Conservation (phyloP, 176 grass and related monocot genomes). For the Paspalum vaginatum region DNA sequence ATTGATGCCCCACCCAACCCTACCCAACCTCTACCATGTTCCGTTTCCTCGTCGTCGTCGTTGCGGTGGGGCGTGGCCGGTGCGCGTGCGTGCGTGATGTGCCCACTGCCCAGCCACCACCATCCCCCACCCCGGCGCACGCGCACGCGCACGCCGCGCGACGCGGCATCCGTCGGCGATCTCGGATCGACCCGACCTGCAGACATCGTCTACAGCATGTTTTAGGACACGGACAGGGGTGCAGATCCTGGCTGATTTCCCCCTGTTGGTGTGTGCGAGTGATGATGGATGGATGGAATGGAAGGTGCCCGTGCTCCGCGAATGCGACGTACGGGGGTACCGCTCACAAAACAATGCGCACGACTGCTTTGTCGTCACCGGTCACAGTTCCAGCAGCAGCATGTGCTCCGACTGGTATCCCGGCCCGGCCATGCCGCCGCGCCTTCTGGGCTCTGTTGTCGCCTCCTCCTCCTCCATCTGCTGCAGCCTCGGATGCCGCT, state of each 20-base stretch:
- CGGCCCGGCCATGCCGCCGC: not conserved
- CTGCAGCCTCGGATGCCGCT: too few species aligned
- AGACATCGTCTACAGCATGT: too few species aligned
- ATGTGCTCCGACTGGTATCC: constrained; percentile 21
- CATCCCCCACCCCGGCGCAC: not conserved
- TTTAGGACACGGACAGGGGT: too few species aligned
- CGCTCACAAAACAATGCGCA: too few species aligned
- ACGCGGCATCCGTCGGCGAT: not conserved
- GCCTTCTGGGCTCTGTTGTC: too few species aligned
- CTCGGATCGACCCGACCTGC: not conserved
- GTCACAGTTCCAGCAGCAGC: too few species aligned
- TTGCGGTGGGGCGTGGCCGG: not conserved
- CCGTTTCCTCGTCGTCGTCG: not conserved
- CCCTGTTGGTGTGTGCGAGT: too few species aligned
- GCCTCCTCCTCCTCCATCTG: too few species aligned
- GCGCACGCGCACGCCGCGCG: not conserved
- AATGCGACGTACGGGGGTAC: too few species aligned
- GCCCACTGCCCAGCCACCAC: not conserved
- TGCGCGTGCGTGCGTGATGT: not conserved
- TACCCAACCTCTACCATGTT: not conserved
- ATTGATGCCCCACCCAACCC: not conserved
- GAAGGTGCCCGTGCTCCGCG: too few species aligned
- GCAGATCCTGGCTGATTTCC: too few species aligned
- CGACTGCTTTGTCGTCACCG: not conserved
- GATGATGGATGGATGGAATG: too few species aligned